phyloP scores from a whole-genome alignment of 495 filamentous ascomycete genomes.

The Beverwykella pulmonaria region DNA sequence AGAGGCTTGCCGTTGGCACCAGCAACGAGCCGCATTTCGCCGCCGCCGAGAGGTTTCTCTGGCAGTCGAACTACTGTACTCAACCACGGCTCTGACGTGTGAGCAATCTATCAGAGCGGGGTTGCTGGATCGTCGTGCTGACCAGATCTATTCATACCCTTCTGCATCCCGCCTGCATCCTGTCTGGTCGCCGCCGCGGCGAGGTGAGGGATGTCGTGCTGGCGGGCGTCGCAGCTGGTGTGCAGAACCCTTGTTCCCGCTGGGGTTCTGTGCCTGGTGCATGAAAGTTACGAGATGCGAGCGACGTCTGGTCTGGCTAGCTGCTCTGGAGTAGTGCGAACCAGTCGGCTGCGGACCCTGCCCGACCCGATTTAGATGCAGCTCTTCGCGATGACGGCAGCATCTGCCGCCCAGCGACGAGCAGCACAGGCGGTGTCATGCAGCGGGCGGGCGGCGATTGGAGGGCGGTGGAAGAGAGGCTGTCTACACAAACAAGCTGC shows the following conservation, averaged over 20 bases:
- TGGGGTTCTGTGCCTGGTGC: not conserved
- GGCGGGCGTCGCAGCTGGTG: not conserved
- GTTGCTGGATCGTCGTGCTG: not conserved
- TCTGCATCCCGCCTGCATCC: no score
- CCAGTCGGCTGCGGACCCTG: not conserved
- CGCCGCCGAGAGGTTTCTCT: not conserved
- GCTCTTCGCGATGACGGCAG: not conserved
- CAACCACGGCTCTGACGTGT: not conserved
- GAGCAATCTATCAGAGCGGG: not conserved
- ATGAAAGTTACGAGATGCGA: not conserved
- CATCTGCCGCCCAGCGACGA: not conserved
- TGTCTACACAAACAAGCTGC: no score
- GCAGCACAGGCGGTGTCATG: not conserved
- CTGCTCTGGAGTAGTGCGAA: not conserved
- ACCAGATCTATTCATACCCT: not conserved
- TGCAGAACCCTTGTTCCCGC: not conserved
- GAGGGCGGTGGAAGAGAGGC: not conserved
- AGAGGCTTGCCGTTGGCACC: not conserved
- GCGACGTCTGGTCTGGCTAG: not conserved
- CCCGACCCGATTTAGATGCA: not conserved
- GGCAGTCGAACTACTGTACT: not conserved
- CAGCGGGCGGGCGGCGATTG: slow-evolving; percentile 7
- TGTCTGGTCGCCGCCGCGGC: not conserved
- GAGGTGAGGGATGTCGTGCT: no score
- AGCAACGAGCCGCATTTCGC: not conserved